These are phyloP conservation scores for Russula olivacea DNA, from an alignment of 768 basidiomycete genomes.

Conservation along the genomic window DNA sequence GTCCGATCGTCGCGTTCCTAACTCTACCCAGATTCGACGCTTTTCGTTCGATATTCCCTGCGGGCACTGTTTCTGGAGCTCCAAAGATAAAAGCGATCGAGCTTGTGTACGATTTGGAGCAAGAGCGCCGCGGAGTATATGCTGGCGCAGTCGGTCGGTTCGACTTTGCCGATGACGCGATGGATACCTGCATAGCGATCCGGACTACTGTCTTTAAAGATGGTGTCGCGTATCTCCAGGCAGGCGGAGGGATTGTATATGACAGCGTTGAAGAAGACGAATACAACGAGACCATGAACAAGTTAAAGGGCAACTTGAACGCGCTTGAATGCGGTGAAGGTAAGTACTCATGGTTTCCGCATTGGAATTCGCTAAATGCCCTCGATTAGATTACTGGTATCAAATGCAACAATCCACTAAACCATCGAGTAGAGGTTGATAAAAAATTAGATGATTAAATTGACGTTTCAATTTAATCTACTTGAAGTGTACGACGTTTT, in stretches of 20 bases:
- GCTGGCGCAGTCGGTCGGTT: constrained; percentile 98
- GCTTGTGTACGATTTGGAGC: constrained; percentile 78
- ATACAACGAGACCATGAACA: constrained; percentile 93
- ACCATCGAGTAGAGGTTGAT: background rate
- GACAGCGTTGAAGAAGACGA: constrained; percentile 99
- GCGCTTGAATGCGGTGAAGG: constrained; percentile 86
- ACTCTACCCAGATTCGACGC: constrained; percentile 75
- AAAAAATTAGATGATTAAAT: background rate
- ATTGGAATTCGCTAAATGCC: constrained; percentile 24
- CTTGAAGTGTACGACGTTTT: constrained; percentile 20
- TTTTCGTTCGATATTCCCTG: constrained; percentile 98
- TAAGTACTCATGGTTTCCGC: constrained; percentile 38
- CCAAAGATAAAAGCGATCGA: constrained; percentile 99
- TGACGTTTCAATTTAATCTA: constrained; percentile 12
- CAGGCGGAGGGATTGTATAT: constrained; percentile 95
- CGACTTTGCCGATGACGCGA: constrained; percentile 88
- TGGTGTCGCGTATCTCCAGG: constrained; percentile 86
- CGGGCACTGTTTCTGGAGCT: constrained; percentile 96
- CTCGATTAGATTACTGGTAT: constrained; percentile 58
- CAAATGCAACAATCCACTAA: constrained; percentile 43
- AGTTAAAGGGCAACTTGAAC: constrained; percentile 78
- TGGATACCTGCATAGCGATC: constrained; percentile 99
- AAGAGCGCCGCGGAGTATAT: constrained; percentile 88
- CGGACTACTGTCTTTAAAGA: constrained; percentile 97
- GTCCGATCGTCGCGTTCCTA: background rate